A percentile compares a stretch with the other conserved stretches of the same genome.
Conservation (phyloP, 371 early-diverging fungal genomes). For the Mortierella sp. region DNA sequence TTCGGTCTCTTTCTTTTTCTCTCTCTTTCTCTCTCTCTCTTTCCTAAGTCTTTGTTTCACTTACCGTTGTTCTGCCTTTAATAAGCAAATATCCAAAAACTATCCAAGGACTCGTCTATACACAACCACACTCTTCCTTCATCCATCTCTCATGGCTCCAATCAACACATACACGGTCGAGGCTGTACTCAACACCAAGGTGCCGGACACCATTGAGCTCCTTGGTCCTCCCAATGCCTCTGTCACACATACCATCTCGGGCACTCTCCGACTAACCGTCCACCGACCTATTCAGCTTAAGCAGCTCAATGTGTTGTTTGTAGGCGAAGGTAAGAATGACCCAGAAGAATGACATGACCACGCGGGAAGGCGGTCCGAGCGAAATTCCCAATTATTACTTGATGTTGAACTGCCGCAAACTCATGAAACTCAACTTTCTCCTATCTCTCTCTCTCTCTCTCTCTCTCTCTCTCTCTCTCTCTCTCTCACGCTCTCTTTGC, state of each 20-base stretch:
- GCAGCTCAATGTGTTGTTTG: slow-evolving; percentile 23
- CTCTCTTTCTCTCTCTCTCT: too few species aligned
- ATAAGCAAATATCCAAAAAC: too few species aligned
- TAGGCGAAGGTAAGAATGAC: slow-evolving; percentile 27
- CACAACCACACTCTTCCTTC: not conserved
- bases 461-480: not conserved
- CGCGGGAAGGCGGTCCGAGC: too few species aligned
- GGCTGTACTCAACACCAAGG: slow-evolving; percentile 28
- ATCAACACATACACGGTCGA: slow-evolving; percentile 32
- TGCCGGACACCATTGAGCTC: slow-evolving; percentile 27
- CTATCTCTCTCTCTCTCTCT: too few species aligned
- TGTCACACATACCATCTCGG: slow-evolving; percentile 28
- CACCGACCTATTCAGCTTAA: slow-evolving; percentile 35
- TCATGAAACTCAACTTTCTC: too few species aligned
- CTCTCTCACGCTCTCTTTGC: not conserved
- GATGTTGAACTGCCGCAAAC: too few species aligned
- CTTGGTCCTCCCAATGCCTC: slow-evolving; percentile 28
- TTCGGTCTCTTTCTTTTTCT: not conserved
- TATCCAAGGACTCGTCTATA: not conserved
- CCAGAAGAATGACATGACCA: too few species aligned
- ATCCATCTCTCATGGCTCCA: not conserved
- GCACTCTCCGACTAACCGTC: slow-evolving; percentile 21
- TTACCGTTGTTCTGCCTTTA: too few species aligned
- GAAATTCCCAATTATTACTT: too few species aligned
- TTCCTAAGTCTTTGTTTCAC: too few species aligned